Evolutionary conservation across 768 basidiomycete species (phyloP).

Genomic region (Galerina sulciceps): DNA sequence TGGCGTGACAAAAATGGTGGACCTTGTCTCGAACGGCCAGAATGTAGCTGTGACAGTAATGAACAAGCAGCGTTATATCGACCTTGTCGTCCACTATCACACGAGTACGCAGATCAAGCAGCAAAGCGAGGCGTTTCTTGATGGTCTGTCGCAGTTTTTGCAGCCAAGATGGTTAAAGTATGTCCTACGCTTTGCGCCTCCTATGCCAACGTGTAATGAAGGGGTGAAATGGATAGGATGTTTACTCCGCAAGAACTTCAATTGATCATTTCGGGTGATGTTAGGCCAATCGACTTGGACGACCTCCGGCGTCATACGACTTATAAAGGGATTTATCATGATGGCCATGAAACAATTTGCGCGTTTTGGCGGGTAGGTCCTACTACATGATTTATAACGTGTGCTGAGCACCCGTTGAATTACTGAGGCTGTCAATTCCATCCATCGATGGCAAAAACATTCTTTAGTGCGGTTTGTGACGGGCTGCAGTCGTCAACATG

Average conservation of each 20-base stretch:
- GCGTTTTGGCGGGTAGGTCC: too few species aligned
- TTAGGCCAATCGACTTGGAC: too few species aligned
- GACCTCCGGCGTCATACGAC: conserved; percentile 70
- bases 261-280: conserved; percentile 87
- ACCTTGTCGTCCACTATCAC: conserved; percentile 85
- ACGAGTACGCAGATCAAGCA: conserved; percentile 86
- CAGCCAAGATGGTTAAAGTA: conserved; percentile 87
- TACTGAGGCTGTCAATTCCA: conserved; percentile 70
- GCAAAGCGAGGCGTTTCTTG: conserved; percentile 88
- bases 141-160: conserved; percentile 90
- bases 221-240: conserved; percentile 58
- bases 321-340: conserved; percentile 81
- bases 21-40: conserved; percentile 19
- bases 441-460: conserved; percentile 80
- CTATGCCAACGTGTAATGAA: neutral
- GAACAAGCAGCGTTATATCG: conserved; percentile 89
- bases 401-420: neutral
- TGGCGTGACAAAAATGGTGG: conserved; percentile 19
- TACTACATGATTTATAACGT: neutral
- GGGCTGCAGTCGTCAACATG: conserved; percentile 86
- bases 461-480: conserved; percentile 90
- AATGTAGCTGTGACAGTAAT: conserved; percentile 63
- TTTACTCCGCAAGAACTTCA: conserved; percentile 97
- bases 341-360: conserved; percentile 69
- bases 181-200: conserved; percentile 15